Conservation (phyloP, 306 rosid species). For the Alnus glutinosa region DNA sequence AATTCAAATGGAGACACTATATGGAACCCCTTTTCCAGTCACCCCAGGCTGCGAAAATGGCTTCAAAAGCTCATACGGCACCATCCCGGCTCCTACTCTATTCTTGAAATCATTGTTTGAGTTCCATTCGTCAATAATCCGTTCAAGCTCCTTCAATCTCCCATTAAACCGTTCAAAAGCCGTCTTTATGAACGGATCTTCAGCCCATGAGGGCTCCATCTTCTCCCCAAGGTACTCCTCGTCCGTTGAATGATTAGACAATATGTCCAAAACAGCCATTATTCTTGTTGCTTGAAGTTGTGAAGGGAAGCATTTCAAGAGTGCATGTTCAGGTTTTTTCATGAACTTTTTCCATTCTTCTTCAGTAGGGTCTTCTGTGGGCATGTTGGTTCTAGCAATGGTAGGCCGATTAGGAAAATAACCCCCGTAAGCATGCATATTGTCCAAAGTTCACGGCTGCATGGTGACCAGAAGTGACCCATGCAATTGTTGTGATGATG, state of each 20-base stretch:
- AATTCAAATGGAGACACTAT: no score
- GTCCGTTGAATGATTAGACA: constrained; percentile 78
- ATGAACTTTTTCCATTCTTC: constrained; percentile 44
- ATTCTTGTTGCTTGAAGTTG: constrained; percentile 62
- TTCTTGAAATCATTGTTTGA: no score
- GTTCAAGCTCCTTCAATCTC: no score
- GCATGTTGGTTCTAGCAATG: constrained; percentile 61
- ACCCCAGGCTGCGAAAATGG: no score
- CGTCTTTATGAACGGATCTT: constrained; percentile 49
- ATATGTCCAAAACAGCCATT: constrained; percentile 63
- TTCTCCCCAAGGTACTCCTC: constrained; percentile 74
- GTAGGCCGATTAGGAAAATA: constrained; percentile 78
- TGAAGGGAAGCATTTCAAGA: constrained; percentile 64
- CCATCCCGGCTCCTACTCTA: no score
- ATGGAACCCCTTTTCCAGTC: no score
- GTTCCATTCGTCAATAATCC: no score
- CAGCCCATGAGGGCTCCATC: constrained; percentile 63
- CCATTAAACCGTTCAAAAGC: no score
- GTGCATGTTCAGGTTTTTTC: constrained; percentile 50
- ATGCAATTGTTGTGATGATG: constrained; percentile 50
- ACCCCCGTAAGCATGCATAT: constrained; percentile 55
- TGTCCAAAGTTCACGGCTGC: constrained; percentile 86
- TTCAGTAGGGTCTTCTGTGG: constrained; percentile 51
- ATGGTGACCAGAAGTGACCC: constrained; percentile 79
- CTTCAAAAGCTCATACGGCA: no score